phyloP scores from a whole-genome alignment of 768 basidiomycete species.

The Cubamyces lactineus region DNA sequence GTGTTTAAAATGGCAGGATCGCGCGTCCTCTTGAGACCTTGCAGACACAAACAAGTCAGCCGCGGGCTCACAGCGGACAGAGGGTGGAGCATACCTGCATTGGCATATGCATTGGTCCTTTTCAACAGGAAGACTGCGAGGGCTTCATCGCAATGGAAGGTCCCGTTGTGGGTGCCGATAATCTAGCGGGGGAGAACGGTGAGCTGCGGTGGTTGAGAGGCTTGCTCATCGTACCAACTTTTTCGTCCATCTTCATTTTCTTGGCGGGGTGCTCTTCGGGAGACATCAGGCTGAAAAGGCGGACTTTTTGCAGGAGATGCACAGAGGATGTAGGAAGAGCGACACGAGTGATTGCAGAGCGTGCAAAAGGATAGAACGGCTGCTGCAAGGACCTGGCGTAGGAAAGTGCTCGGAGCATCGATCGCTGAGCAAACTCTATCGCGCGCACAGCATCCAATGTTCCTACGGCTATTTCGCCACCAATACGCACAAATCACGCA shows the following conservation, averaged over 20 bases:
- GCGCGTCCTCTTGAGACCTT: slow-evolving; percentile 67
- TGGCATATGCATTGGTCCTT: slow-evolving; percentile 71
- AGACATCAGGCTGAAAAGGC: slow-evolving; percentile 24
- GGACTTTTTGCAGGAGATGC: not conserved
- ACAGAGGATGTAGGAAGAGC: not conserved
- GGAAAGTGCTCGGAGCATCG: slow-evolving; percentile 9
- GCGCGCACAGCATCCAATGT: slow-evolving; percentile 2
- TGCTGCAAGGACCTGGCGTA: not conserved
- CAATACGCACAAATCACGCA: too few relatives aligned
- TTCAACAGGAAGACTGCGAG: slow-evolving; percentile 90
- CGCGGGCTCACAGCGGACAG: not conserved
- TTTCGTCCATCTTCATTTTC: slow-evolving; percentile 49
- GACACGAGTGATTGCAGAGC: not conserved
- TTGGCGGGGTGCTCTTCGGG: slow-evolving; percentile 38
- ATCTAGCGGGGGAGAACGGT: slow-evolving; percentile 44
- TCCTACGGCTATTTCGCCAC: slow-evolving; percentile 9
- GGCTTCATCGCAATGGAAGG: slow-evolving; percentile 97
- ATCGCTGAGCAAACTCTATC: slow-evolving; percentile 11
- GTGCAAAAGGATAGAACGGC: not conserved
- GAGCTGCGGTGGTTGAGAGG: not conserved
- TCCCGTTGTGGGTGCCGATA: slow-evolving; percentile 94
- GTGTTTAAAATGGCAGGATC: slow-evolving; percentile 71
- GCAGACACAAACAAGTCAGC: not conserved
- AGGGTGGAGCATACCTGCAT: slow-evolving; percentile 59
- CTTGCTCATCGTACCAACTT: slow-evolving; percentile 21